Base-by-base conservation (phyloP, 2,329 filamentous ascomycete species). In the Ascochyta fabae region DNA sequence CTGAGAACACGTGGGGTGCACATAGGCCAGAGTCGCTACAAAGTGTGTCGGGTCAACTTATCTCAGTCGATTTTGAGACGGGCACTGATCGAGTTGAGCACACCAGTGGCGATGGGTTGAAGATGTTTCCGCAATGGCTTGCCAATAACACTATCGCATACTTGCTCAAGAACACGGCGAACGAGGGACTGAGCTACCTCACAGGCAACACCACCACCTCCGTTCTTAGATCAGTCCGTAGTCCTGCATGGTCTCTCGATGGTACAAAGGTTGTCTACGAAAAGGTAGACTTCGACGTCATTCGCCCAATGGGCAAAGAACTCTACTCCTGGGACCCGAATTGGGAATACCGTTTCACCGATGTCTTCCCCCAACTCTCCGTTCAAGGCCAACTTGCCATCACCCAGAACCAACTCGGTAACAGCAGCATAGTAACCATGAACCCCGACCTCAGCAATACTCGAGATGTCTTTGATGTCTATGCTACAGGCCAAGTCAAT, bases 311-410 rank as follows among this genome's bases (percentile, higher is more conserved):
- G 47, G 72, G 74, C 10, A 75, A 76, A 60, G 38, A 66, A 38
- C 66, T 79, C 6, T 79, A 74, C 58, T 74, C 70, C 57, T 80
- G 71, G 70, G 74, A 79, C 38, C 33, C 38, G 6, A 72, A 77
- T 4, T 79, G 72, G 72, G 78, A 79, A 5, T 79, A 79, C 55
- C 72, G 75, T 19, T 77, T 77, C 67, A 78, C 71, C 40, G 77
- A 80, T 48, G 75, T 80, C 3, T 79, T 80, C 62, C 77, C 78
- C 0, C 62, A 71, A 40, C 58, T 75, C 15, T 66, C 62, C 8
- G 47, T 61, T 2, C 59, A 70, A 45, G 62, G 60, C 31, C 63
- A 57, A 1, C 61, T 78, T 0, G 73, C 68, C 12, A 71, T 75
- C 16, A 79, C 77, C 0, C 65, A 75, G 52, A 79, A 78, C 55